Base-by-base conservation (phyloP, 2,329 filamentous ascomycete species). In the Periglandula ipomoeae region DNA sequence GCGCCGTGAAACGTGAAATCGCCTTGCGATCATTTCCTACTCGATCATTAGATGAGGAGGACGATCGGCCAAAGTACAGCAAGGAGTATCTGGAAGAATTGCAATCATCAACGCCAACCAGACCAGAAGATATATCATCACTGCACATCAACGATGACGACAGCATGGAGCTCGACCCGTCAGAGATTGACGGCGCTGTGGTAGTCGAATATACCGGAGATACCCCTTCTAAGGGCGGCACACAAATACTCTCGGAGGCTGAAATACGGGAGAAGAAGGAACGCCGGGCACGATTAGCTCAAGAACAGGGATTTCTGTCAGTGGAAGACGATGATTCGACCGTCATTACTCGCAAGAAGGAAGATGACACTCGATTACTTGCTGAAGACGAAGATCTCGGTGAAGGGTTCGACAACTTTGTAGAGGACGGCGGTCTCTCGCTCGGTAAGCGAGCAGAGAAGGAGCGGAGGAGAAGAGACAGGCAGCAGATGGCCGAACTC, bases 221-320 rank as follows among this genome's bases (percentile, higher is more conserved):
- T 51, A 44, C 55, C 40, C 56, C 46, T 64, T 69, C 27, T 59
- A 59, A 56, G 4, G 57, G 53, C 20, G 63, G 59, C 13, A 72
- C 73, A 2, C 54, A 72, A 5, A 89, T 96, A 54, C 82, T 91
- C 3, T 89, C 85, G 2, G 85, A 90, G 52, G 80, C 85, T 2
- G 87, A 96, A 61, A 95, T 97, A 45, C 79, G 78, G 24, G 90
- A 95, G 67, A 94, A 90, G 71, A 97, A 96, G 66, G 87, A 89
- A 52, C 81, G 93, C 2, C 80, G 91, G 15, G 85, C 85, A n/a
- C 82, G 91, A 1, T 66, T 94, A 10, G 90, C 89, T 0, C 52
- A 89, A 58, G 70, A 78, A 54, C 67, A 86, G 44, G 81, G 84
- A 48, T 86, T 81, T 59, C 77, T 88, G 40, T 80, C 82, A 0